Base-by-base conservation (phyloP, 2,329 filamentous ascomycete genomes). In the Emmonsiellopsis sp. region DNA sequence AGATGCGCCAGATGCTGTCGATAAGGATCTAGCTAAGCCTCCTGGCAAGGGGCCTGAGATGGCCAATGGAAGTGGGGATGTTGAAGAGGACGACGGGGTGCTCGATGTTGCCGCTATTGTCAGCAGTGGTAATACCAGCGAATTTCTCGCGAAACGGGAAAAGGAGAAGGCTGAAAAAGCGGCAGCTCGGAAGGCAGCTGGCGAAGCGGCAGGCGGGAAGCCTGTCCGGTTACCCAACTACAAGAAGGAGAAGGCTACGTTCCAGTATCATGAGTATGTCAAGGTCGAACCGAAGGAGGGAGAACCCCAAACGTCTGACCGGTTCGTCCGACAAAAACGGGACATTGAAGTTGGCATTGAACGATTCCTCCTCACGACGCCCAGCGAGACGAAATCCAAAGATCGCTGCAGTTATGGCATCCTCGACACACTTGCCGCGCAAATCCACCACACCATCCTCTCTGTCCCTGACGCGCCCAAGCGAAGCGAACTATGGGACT, bases 401-500 rank as follows among this genome's bases (percentile, higher is more conserved):
- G 63, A 68, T 14, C 64, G 65, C 7, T 49, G 71, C 21, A 68
- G 65, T 56, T 84, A 86, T 52, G 79, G 77, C 2, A 83, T 95
- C 53, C 80, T 97, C 43, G 88, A 95, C 65, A 83, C 83, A 53
- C 88, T 98, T 57, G 88, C 88, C 27, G 85, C 86, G 52, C 83
- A 88, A 40, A 86, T 97, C 59, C 90, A 95, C 70, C 83, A 85
- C 54, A 85, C 88, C 1, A 83, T 97, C 51, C 85, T 91, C 61
- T 82, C 84, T 37, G 88, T 95, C 27, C 84, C 88, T 45, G 90
- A 95, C 57, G 83, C 89, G 59, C 85, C 87, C 62, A 91, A 90
- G 76, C 84, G 93, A 44, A 85, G 87, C 37, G 80, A 87, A 37
- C 85, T 94, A 58, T 98, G 93, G 93, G 92, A 97, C 62, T 88